Percentiles rank a stretch among this genome's conserved stretches.
These are phyloP conservation scores for Aspergillus pseudoterreus DNA, from an alignment of 2,329 filamentous ascomycete species.

Conservation along the genomic window DNA sequence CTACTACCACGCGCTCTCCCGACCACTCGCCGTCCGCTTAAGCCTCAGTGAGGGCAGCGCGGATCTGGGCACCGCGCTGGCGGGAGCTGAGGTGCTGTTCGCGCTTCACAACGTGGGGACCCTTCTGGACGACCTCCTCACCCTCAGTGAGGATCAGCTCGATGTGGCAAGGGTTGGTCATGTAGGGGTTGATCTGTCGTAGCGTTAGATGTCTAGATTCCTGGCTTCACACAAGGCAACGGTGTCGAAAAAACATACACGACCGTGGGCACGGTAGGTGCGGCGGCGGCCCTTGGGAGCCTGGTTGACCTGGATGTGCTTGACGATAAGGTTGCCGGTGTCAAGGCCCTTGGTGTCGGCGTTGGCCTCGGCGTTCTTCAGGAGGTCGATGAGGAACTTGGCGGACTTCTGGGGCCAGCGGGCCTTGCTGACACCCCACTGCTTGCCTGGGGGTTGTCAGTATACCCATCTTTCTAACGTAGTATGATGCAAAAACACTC, in stretches of 20 bases:
- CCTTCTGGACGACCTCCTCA: slow-evolving; percentile 94
- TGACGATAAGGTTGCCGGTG: slow-evolving; percentile 94
- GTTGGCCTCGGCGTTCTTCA: slow-evolving; percentile 97
- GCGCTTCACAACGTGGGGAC: slow-evolving; percentile 62
- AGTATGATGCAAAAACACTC: neutral
- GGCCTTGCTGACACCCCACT: slow-evolving; percentile 95
- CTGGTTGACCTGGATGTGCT: slow-evolving; percentile 99
- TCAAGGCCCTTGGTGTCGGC: slow-evolving; percentile 96
- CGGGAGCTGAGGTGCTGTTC: slow-evolving; percentile 79
- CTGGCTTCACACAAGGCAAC: neutral
- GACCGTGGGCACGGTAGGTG: slow-evolving; percentile 99
- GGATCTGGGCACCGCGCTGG: slow-evolving; percentile 74
- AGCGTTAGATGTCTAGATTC: neutral
- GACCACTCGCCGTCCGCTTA: slow-evolving; percentile 36
- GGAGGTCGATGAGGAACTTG: slow-evolving; percentile 93
- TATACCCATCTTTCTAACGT: neutral
- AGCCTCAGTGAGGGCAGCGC: slow-evolving; percentile 55
- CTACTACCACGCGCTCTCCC: slow-evolving; percentile 22
- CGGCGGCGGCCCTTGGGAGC: slow-evolving; percentile 98
- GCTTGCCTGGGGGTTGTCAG: slow-evolving; percentile 68
- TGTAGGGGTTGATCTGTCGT: slow-evolving; percentile 98
- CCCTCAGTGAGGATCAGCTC: slow-evolving; percentile 99
- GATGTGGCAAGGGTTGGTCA: slow-evolving; percentile 99
- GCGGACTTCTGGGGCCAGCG: slow-evolving; percentile 99
- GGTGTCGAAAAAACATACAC: slow-evolving; percentile 65